Evolutionary conservation across 2,329 filamentous ascomycete genomes (phyloP).

Genomic region (Calonectria hongkongensis): DNA sequence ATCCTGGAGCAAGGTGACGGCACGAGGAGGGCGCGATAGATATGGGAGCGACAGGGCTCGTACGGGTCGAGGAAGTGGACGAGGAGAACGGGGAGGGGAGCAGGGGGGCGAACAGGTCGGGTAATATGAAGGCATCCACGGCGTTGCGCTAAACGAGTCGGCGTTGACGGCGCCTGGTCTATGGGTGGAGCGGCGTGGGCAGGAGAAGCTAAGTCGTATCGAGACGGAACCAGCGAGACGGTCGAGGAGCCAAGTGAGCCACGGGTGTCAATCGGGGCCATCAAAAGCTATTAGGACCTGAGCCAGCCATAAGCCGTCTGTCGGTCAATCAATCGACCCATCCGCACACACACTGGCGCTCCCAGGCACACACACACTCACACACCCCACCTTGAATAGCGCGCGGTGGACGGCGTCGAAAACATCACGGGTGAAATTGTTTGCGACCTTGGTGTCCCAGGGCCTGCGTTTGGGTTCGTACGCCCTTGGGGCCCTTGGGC

Average conservation of each 20-base stretch:
- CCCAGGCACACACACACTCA: not conserved
- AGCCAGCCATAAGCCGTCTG: not conserved
- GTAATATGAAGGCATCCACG: conserved; percentile 57
- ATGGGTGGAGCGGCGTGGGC: conserved; percentile 49
- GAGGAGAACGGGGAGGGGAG: conserved; percentile 36
- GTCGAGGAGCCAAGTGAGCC: conserved; percentile 32
- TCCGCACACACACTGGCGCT: not conserved
- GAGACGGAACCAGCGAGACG: conserved; percentile 39
- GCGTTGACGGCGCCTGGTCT: conserved; percentile 55
- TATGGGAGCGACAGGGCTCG: conserved; percentile 32
- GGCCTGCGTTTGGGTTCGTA: conserved; percentile 23
- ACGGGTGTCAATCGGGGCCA: conserved; percentile 6
- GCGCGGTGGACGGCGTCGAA: conserved; percentile 15
- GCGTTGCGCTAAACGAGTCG: conserved; percentile 54
- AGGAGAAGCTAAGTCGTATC: conserved; percentile 44
- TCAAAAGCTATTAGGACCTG: conserved; percentile 24
- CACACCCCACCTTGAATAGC: conserved; percentile 17
- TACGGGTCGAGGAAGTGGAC: conserved; percentile 26
- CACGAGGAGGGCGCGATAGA: not conserved
- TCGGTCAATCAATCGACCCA: conserved; percentile 11
- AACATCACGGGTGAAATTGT: conserved; percentile 19
- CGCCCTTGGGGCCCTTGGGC: conserved; percentile 26
- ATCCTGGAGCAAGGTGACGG: not conserved
- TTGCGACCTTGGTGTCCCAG: not conserved
- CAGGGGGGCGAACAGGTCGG: conserved; percentile 48